Evolutionary conservation across 2,329 filamentous ascomycete genomes (phyloP), one percentile per base, ranked within the genome.

Genomic region (Aspergillus sp.): DNA sequence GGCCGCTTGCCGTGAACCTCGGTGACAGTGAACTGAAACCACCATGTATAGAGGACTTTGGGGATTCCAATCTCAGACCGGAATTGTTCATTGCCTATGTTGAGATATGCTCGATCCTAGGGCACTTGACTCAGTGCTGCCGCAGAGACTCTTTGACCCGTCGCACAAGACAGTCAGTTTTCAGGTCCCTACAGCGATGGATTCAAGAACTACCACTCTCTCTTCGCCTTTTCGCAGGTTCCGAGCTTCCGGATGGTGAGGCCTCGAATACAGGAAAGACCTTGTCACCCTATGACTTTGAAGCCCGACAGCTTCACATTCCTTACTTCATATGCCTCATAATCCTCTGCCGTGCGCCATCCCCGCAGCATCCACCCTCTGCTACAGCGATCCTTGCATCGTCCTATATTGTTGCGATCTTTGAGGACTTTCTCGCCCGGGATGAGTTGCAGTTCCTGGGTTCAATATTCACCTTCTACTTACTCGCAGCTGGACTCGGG

Each of bases 401-500:
- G 0, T 80, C 79, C 0, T 80, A 77, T 46, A 64, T 80, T 28
- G 77, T 77, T 5, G 75, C 77, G 3, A 79, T 81, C 5, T 80
- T 79, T 45, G 78, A 81, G 63, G 78, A 80, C 52, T 79, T 81
- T 53, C 72, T 81, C 19, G 77, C 77, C 30, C 70, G 78, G 11
- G 78, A 81, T 59, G 77, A 81, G 61, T 72, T 80, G n/a, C 74
- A 75, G 28, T 79, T 74, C 51, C 68, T 80, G 4, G 77, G 76
- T 0, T 77, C 79, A 0, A 77, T 80, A 13, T 81, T 80, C 65
- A 80, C 79, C 3, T 79, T 80, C 63, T 77, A 80, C 57, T 74
- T 77, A 43, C 66, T 81, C 6, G 76, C 75, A 8, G 74, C 78
- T 4, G 76, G 77, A 9, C 74, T 80, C 58, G 72, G 73, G 0